Base-by-base conservation (phyloP, 2,329 filamentous ascomycete genomes). In the Phaeosphaeriaceae sp. region DNA sequence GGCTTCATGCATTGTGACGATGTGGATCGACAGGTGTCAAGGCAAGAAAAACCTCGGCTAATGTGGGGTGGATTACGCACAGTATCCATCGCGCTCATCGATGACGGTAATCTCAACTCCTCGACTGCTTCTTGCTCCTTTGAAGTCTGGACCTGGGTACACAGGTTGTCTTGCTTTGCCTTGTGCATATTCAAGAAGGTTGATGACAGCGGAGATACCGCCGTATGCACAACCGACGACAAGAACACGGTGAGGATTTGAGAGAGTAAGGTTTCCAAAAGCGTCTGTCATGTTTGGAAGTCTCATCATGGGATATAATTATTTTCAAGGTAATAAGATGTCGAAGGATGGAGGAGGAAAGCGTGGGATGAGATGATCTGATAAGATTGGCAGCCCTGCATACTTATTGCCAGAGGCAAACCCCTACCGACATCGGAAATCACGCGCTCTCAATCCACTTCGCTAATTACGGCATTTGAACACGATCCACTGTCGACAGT, bases 41-140 rank as follows among this genome's bases (percentile, higher is more conserved):
- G 54, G 20, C 31, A 10, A 49, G 58, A 48, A 58, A 51, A 61
- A 44, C 58, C 63, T 70, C 65, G 62, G 62, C 50, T 65, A 66
- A 57, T 58, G 36, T 15, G 54, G 54, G 61, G 50, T 46, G 60
- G 22, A 53, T 59, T 45, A 63, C 88, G 67, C 81, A 93, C 90
- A 93, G 74, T 88, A 93, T n/a, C 91, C 91, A 80, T 93, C 91
- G n/a, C 89, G 82, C 75, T 93, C 89, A 68, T 93, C 90, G 22
- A 91, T 87, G 21, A 93, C 84, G 21, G 89, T 92, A 51, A 93
- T 88, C 40, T 92, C 84, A 15, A 91, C 76, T 1, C 86, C 82
- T 46, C 89, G 80, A 22, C 80, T 81, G 46, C 81, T 79, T 20
- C 60, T 72, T 27, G 42, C 65, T 41, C 65, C 73, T 54, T 62